A percentile compares a stretch with the other conserved stretches of the same genome.
These are phyloP conservation scores for Russula brevipes DNA, from an alignment of 768 basidiomycete genomes.

Conservation along the genomic window DNA sequence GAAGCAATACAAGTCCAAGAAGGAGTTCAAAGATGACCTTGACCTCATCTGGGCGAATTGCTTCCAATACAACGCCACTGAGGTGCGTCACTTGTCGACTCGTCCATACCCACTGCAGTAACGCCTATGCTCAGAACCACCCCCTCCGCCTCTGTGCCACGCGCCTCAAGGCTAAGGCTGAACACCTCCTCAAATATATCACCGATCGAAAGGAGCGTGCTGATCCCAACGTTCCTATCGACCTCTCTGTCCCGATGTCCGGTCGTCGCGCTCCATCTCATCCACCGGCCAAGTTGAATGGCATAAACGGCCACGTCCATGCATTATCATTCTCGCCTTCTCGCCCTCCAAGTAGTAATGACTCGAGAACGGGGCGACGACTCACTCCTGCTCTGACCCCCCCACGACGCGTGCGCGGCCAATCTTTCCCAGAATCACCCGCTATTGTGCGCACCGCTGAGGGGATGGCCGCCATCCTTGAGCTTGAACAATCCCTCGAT, in stretches of 20 bases:
- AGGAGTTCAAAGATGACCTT: constrained; percentile 89
- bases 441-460: too few relatives aligned
- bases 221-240: constrained; percentile 59
- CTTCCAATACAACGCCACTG: constrained; percentile 83
- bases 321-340: too few relatives aligned
- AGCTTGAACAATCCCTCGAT: too few relatives aligned
- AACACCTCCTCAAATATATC: constrained; percentile 80
- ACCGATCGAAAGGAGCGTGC: constrained; percentile 81
- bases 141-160: constrained; percentile 79
- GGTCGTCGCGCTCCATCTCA: too few relatives aligned
- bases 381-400: too few relatives aligned
- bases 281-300: too few relatives aligned
- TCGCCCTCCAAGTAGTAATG: too few relatives aligned
- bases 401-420: too few relatives aligned
- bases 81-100: constrained; percentile 49
- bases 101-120: constrained; percentile 5
- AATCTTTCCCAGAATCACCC: too few relatives aligned
- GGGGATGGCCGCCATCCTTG: too few relatives aligned
- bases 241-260: constrained; percentile 28
- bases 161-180: constrained; percentile 78
- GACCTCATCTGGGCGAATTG: constrained; percentile 98
- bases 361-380: too few relatives aligned
- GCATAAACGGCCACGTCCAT: too few relatives aligned
- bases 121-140: constrained; percentile 54
- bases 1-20: constrained; percentile 88